Evolutionary conservation across 2,329 filamentous ascomycete genomes (phyloP).

Genomic region (Xylaria sp.): DNA sequence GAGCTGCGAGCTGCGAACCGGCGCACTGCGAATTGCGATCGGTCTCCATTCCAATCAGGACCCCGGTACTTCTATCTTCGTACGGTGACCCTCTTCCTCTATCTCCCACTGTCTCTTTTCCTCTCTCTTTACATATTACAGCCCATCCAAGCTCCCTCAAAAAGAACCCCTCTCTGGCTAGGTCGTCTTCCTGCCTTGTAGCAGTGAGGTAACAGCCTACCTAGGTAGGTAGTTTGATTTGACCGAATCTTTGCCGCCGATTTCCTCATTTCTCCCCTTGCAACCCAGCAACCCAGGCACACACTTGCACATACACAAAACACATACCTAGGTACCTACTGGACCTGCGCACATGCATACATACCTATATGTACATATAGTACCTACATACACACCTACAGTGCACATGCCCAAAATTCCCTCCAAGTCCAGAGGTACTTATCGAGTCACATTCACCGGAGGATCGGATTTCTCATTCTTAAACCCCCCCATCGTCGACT

Average conservation of each 20-base stretch:
- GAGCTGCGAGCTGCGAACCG: slow-evolving; percentile 4
- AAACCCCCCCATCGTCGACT: not conserved
- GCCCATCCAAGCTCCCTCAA: not conserved
- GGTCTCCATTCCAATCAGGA: slow-evolving; percentile 22
- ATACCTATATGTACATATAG: slow-evolving; percentile 12
- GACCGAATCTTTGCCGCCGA: slow-evolving; percentile 28
- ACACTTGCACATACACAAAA: slow-evolving; percentile 6
- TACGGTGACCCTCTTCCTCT: slow-evolving; percentile 13
- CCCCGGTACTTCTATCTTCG: slow-evolving; percentile 11
- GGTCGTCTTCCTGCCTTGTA: not conserved
- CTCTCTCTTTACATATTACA: slow-evolving; percentile 1
- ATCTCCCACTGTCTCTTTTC: not conserved
- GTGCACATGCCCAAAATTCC: too few species aligned
- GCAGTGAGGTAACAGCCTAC: not conserved
- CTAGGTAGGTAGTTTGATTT: slow-evolving; percentile 19
- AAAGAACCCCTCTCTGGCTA: too few species aligned
- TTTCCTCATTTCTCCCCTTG: slow-evolving; percentile 4
- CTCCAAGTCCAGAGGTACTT: too few species aligned
- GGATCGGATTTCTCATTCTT: not conserved
- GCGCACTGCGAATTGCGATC: slow-evolving; percentile 22
- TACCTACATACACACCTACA: too few species aligned
- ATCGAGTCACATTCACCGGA: not conserved
- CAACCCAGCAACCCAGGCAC: slow-evolving; percentile 17
- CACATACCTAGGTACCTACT: too few species aligned
- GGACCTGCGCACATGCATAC: slow-evolving; percentile 9